Base-by-base conservation (phyloP, 176 grass and related monocot genomes). In the Olyra latifolia region DNA sequence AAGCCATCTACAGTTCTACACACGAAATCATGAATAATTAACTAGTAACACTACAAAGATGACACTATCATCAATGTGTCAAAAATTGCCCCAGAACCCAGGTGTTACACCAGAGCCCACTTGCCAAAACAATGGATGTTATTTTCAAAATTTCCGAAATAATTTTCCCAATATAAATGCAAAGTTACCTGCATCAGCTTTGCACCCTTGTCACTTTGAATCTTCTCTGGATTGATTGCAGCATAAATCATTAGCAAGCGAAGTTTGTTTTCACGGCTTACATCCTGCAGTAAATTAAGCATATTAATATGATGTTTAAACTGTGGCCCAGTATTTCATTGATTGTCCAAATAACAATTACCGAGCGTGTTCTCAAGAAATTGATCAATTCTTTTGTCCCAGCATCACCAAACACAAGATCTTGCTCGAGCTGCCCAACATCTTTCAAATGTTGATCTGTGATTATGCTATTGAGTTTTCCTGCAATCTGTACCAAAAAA, bases 361-460 rank as follows among this genome's bases (percentile, higher is more conserved):
- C 92, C 81, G 49, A 83, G 1, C 40, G 79, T 78, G 82, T 96
- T 72, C 87, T 88, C 63, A 96, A 80, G 84, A 90, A 96, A 84
- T 92, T 88, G 32, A 96, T 90, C 77, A 96, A 61, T 69, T 96
- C 90, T 60, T 91, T 96, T 1, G 93, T 88, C 44, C 90, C 93
- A 82, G 90, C 90, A 92, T 92, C 85, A 67, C 93, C 93, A 65
- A 92, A 92, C 19, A 88, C 87, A 71, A 96, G 87, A 88, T 96
- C 86, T 70, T 96, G 93, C 48, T 96, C 93, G 20, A 96, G 79
- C 38, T 92, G 85, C 58, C 93, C 93, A 81, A 96, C 70, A 80
- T 92, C 87, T 84, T 83, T 80, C 71, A 96, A 88, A 16, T 77
- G 64, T 83, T 92, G 75, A 68, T 92, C 82, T 86, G 63, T 96